These are phyloP conservation scores for Bolboschoenus planiculmis DNA, from an alignment of 176 grass and related monocot genomes.

Conservation along the genomic window DNA sequence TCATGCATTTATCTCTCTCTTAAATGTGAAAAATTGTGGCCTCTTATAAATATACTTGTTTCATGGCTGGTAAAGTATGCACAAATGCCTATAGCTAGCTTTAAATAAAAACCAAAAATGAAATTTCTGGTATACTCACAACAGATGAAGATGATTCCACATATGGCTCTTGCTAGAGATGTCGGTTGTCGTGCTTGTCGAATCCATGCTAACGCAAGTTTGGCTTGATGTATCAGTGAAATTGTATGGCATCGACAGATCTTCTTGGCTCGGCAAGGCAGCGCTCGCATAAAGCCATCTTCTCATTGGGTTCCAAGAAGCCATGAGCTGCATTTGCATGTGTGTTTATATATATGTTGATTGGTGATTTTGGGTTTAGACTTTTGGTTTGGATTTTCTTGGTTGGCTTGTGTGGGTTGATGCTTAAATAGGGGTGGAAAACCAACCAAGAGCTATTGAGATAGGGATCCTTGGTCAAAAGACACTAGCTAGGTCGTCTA, in stretches of 20 bases:
- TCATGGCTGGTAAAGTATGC: background rate
- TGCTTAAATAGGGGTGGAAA: constrained; percentile 19
- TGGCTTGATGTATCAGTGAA: constrained; percentile 15
- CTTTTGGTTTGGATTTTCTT: constrained; percentile 23
- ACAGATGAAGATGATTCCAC: constrained; percentile 64
- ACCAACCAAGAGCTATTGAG: background rate
- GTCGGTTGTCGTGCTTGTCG: constrained; percentile 22
- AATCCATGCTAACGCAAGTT: constrained; percentile 62
- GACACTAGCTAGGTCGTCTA: background rate
- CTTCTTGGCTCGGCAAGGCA: background rate
- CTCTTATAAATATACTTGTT: background rate
- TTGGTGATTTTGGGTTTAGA: constrained; percentile 2
- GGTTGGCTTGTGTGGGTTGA: constrained; percentile 3
- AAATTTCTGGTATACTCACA: constrained; percentile 41
- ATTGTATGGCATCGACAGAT: constrained; percentile 2
- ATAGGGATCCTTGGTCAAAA: constrained; percentile 13
- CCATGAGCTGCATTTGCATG: constrained; percentile 20
- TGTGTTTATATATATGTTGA: constrained; percentile 4
- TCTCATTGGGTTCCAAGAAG: constrained; percentile 25
- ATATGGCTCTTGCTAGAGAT: constrained; percentile 56
- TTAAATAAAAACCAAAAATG: background rate
- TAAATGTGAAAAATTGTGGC: background rate
- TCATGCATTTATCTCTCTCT: background rate
- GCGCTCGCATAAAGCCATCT: constrained; percentile 11
- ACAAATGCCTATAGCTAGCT: background rate